Evolutionary conservation across 1,284 basidiomycete species (phyloP), one percentile per base, ranked within the genome.

Genomic region (Leccinum ponderosum): DNA sequence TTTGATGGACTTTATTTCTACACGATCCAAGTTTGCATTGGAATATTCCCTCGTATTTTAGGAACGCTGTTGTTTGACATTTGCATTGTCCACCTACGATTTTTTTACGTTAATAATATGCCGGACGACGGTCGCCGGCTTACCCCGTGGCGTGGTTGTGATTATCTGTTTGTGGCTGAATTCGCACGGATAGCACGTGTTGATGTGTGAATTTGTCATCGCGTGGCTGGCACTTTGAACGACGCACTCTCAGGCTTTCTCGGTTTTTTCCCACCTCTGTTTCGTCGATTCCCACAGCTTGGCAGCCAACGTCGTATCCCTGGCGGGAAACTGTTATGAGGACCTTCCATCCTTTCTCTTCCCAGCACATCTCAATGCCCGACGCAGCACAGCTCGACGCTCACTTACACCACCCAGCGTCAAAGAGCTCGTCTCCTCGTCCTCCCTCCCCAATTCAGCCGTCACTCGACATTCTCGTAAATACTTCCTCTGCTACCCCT

Each of bases 311-410:
- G 56, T 73, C 69, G 72, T 69, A 73, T 76, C 75, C 72, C 73
- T 74, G 68, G 65, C 74, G 75, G 75, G 72, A 76, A 76, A 73
- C 67, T 70, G 74, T 76, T 76, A 74, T 74, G 73, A 77, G 73
- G 75, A 74, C 73, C 9, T 77, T 74, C 55, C 75, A 77, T 66
- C 75, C 73, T 64, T 74, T 76, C 73, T 77, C 77, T 74, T 76
- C 78, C 71, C 75, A 73, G 71, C 76, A 74, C 69, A 71, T 75
- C 69, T 74, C 77, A 60, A 82, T 82, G 80, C 75, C 78, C 66
- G 74, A 80, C 67, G 71, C 76, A 27, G 69, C 75, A 47, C 74
- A 73, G 15, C 71, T 73, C 69, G 73, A 73, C 69, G 74, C 77
- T 54, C 69, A 72, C 53, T 76, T 75, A 56, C 74, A 74, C 53